Base-by-base conservation (phyloP, 495 filamentous ascomycete species). In the Neurospora sp. region DNA sequence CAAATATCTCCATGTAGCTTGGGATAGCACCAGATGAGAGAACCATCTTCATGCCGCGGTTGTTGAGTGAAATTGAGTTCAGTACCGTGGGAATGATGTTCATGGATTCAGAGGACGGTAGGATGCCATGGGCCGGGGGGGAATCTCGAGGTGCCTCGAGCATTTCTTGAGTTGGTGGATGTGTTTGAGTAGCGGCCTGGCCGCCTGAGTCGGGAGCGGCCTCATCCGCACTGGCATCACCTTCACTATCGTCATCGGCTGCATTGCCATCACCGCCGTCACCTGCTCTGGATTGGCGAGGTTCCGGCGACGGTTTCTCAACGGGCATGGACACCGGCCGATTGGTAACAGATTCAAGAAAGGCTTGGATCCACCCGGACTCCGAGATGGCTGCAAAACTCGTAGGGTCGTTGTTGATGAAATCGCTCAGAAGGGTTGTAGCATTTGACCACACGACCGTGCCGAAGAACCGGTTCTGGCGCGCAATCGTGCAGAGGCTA, bases 361-460 rank as follows among this genome's bases (percentile, higher is more conserved):
- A 89, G 71, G 88, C 92, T 78, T 91, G 90, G 73, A 94, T 93
- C 70, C 98, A 85, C 39, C 96, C 96, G 68, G 96, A 94, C 83
- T 99, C 96, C 20, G 92, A 92, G 75, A 99, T 94, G 20, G 97
- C 93, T 38, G 92, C 90, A 78, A 98, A 98, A 78, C 96, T 99
- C 5, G 96, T 98, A 3, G 96, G 96, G 77, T 99, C 96, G 78
- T 98, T 98, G 81, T 99, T 96, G 73, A 99, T 97, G 84, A 98
- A 98, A 77, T 91, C 95, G 81, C 92, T 95, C 38, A 98, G 85
- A 75, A 98, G 94, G 74, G 91, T 92, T 72, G 96, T 92, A 20
- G 93, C 91, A 78, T 92, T 92, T 71, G 93, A 96, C 96, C 96
- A 99, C 18, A 98, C 93, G 75, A 92, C 89, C 14, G 94, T 93